Conservation (phyloP, 2,329 filamentous ascomycete species). For the Pseudocercospora pini-densiflorae region DNA sequence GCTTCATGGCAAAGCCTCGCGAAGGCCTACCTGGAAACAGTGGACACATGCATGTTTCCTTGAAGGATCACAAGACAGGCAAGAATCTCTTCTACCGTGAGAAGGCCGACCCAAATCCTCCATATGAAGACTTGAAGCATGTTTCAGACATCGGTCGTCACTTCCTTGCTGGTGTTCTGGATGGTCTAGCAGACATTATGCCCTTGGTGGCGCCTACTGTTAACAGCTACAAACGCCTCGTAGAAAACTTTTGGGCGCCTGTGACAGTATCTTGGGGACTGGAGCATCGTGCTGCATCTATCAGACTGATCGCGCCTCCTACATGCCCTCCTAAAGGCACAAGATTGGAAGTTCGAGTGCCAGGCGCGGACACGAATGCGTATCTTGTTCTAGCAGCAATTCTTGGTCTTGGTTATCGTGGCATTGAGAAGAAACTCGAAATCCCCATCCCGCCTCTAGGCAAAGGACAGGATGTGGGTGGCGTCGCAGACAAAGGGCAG, state of each 20-base stretch:
- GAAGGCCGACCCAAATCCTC: conserved; percentile 69
- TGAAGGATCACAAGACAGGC: conserved; percentile 73
- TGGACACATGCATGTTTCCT: conserved; percentile 92
- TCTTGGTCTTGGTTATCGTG: conserved; percentile 85
- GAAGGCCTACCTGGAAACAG: conserved; percentile 91
- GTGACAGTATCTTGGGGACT: conserved; percentile 97
- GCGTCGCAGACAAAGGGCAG: conserved; percentile 70
- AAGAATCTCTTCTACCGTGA: conserved; percentile 84
- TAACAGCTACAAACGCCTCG: conserved; percentile 97
- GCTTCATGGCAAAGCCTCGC: conserved; percentile 98
- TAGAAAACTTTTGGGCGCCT: conserved; percentile 99
- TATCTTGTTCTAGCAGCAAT: conserved; percentile 86
- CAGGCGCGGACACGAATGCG: conserved; percentile 92
- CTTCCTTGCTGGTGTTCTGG: conserved; percentile 88
- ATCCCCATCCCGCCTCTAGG: conserved; percentile 82
- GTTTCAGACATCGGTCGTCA: conserved; percentile 89
- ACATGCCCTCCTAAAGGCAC: conserved; percentile 84
- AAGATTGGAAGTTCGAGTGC: conserved; percentile 88
- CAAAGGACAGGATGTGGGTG: conserved; percentile 81
- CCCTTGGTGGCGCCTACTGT: conserved; percentile 91
- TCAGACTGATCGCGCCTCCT: conserved; percentile 87
- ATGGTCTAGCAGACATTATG: conserved; percentile 93
- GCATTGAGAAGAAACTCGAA: conserved; percentile 88
- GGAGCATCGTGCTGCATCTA: conserved; percentile 90
- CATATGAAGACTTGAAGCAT: conserved; percentile 74